Conservation (phyloP, 768 basidiomycete species). For the Lactarius tabidus region DNA sequence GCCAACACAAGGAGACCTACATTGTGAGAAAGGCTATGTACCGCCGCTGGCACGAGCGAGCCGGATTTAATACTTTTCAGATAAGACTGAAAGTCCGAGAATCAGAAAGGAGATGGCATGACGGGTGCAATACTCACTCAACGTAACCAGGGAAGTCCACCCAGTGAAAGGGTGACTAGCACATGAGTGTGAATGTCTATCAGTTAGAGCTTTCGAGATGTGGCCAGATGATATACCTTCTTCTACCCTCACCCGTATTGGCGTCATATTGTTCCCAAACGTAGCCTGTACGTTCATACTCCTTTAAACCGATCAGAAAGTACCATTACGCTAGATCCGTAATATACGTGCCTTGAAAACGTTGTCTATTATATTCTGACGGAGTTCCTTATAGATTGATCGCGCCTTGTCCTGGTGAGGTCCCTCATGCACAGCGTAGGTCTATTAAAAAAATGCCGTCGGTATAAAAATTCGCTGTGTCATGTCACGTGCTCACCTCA, state of each 20-base stretch:
- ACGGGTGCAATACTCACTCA: slow-evolving; percentile 59
- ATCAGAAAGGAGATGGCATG: slow-evolving; percentile 17
- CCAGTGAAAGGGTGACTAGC: slow-evolving; percentile 92
- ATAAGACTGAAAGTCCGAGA: slow-evolving; percentile 44
- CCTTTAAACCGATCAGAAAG: slow-evolving; percentile 41
- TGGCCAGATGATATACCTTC: slow-evolving; percentile 55
- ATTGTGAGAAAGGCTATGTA: not conserved
- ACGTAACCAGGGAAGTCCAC: slow-evolving; percentile 86
- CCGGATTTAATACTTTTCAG: slow-evolving; percentile 56
- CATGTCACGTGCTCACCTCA: slow-evolving; percentile 45
- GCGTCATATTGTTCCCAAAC: slow-evolving; percentile 98
- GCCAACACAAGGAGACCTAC: not conserved
- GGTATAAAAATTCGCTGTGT: not conserved
- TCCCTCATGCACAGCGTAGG: slow-evolving; percentile 73
- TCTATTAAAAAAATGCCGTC: slow-evolving; percentile 40
- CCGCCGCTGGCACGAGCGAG: not conserved
- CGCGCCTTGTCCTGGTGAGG: slow-evolving; percentile 73
- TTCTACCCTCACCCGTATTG: slow-evolving; percentile 70
- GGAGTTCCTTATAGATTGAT: slow-evolving; percentile 74
- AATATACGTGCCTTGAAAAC: slow-evolving; percentile 52
- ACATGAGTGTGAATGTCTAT: slow-evolving; percentile 17
- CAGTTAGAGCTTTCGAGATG: not conserved
- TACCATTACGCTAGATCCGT: not conserved
- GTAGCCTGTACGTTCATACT: slow-evolving; percentile 89
- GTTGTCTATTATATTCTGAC: slow-evolving; percentile 82